A percentile compares a stretch with the other conserved stretches of the same genome.
These are phyloP conservation scores for Corynascus novoguineensis DNA, from an alignment of 495 filamentous ascomycete genomes.

Conservation along the genomic window DNA sequence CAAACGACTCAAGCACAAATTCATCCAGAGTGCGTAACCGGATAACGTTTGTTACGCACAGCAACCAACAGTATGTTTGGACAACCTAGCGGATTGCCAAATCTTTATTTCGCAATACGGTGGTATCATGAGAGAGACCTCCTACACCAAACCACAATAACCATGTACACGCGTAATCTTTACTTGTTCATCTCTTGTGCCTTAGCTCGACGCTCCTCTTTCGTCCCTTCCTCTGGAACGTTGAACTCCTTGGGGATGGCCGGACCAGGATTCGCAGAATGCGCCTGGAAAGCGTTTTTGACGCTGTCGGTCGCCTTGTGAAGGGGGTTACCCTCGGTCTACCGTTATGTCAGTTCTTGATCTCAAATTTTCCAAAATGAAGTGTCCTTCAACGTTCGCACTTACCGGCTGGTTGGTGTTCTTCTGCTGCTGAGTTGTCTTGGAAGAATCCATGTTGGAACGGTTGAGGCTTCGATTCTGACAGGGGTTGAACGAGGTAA, in stretches of 20 bases:
- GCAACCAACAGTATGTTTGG: no score
- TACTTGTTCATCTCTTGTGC: conserved; percentile 59
- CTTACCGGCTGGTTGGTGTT: conserved; percentile 12
- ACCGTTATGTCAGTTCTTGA: not conserved
- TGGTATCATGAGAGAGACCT: no score
- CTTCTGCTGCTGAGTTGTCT: conserved; percentile 18
- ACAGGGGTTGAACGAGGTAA: conserved; percentile 1
- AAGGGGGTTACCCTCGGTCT: conserved; percentile 18
- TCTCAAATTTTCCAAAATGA: not conserved
- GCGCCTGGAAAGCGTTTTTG: conserved; percentile 36
- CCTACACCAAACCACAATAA: not conserved
- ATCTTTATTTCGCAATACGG: no score
- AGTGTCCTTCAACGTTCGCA: no score
- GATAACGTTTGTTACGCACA: no score
- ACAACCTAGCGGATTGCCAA: no score
- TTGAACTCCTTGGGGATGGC: conserved; percentile 44
- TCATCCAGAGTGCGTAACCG: no score
- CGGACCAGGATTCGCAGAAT: conserved; percentile 47
- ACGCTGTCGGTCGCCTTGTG: conserved; percentile 23
- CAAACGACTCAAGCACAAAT: no score
- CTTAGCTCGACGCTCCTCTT: conserved; percentile 61
- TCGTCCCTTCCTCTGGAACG: conserved; percentile 50
- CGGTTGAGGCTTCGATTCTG: not conserved
- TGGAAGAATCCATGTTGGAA: conserved; percentile 18
- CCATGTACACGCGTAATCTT: not conserved